Evolutionary conservation across 148 eudicot species (phyloP).

Genomic region (Vaccinium darrowii): DNA sequence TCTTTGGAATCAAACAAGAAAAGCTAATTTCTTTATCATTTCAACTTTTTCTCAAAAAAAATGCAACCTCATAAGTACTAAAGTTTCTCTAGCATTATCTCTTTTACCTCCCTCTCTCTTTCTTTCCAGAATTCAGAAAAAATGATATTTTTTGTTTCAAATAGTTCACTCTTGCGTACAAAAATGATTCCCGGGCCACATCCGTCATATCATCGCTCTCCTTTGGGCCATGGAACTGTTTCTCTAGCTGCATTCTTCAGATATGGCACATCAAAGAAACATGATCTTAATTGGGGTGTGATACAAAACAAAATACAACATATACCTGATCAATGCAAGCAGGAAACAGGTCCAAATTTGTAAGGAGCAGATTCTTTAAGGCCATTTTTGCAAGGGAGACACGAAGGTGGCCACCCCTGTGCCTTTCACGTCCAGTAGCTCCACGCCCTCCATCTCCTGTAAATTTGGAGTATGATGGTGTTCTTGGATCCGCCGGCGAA

Average conservation of each 20-base stretch:
- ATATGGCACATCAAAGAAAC: neutral
- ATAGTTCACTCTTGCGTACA: neutral
- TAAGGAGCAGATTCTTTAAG: constrained; percentile 87
- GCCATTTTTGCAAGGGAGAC: constrained; percentile 90
- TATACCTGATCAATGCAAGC: constrained; percentile 98
- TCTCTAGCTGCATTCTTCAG: neutral
- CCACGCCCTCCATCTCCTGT: constrained; percentile 84
- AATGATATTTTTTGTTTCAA: neutral
- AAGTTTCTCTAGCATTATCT: neutral
- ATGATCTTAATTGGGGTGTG: neutral
- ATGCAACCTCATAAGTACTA: neutral
- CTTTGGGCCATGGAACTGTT: neutral
- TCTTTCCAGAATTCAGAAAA: neutral
- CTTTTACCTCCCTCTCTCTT: neutral
- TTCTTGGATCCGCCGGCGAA: constrained; percentile 99
- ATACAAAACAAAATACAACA: constrained; percentile 1
- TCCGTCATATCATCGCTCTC: neutral
- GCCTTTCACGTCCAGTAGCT: constrained; percentile 81
- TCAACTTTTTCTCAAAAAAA: neutral
- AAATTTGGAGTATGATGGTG: constrained; percentile 88
- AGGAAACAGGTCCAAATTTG: constrained; percentile 96
- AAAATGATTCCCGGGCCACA: neutral
- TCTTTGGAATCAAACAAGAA: neutral
- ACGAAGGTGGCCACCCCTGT: constrained; percentile 91
- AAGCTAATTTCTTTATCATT: neutral